Evolutionary conservation across 352 stramenopile genomes (phyloP).

Genomic region (Aphanomyces cochlioides): DNA sequence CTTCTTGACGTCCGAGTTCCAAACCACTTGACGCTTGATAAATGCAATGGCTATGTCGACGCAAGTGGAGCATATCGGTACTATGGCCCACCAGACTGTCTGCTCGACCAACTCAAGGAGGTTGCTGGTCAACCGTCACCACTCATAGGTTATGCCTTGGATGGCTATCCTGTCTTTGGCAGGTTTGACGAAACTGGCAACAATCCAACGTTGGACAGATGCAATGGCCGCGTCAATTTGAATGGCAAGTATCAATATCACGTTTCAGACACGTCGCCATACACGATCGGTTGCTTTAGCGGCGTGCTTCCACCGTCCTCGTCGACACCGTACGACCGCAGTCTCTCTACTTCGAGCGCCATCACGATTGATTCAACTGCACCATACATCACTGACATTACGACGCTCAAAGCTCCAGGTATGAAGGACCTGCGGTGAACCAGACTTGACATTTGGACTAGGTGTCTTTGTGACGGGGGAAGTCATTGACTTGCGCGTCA

Average conservation of each 20-base stretch:
- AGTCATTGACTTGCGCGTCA: slow-evolving; percentile 55
- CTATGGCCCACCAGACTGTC: slow-evolving; percentile 61
- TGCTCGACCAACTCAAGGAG: slow-evolving; percentile 47
- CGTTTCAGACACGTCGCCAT: slow-evolving; percentile 47
- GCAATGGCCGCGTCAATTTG: slow-evolving; percentile 57
- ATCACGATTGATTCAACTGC: slow-evolving; percentile 12
- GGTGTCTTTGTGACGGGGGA: slow-evolving; percentile 56
- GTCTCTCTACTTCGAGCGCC: slow-evolving; percentile 34
- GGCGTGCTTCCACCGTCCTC: slow-evolving; percentile 29
- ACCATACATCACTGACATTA: slow-evolving; percentile 17
- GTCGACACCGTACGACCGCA: slow-evolving; percentile 38
- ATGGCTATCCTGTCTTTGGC: slow-evolving; percentile 74
- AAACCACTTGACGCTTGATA: slow-evolving; percentile 51
- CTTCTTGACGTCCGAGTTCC: slow-evolving; percentile 42
- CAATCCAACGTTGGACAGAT: slow-evolving; percentile 51
- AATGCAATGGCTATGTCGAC: slow-evolving; percentile 68
- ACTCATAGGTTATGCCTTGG: slow-evolving; percentile 64
- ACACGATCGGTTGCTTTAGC: slow-evolving; percentile 63
- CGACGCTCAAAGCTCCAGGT: slow-evolving; percentile 7
- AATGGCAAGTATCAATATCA: slow-evolving; percentile 71
- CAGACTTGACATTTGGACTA: background rate
- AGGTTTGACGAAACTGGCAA: slow-evolving; percentile 47
- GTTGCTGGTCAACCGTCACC: slow-evolving; percentile 39
- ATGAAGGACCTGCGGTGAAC: background rate
- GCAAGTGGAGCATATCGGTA: slow-evolving; percentile 65